Evolutionary conservation across 139 green algal species (phyloP).

Genomic region (Raphidocelis subcapitata): DNA sequence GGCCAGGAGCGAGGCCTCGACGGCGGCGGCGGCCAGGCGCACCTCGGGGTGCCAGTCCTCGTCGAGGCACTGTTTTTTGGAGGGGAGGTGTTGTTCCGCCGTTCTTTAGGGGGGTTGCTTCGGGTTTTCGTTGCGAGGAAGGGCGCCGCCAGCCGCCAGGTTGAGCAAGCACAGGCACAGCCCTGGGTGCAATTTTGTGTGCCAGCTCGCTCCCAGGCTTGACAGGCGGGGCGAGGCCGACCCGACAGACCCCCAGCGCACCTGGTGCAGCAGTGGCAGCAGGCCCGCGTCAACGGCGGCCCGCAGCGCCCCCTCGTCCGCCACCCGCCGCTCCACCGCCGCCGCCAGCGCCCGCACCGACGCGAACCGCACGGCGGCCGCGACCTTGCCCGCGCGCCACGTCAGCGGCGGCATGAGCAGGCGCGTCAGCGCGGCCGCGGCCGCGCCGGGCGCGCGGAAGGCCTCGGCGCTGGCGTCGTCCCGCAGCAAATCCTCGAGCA

Average conservation of each 20-base stretch:
- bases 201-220: no score
- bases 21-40: slow-evolving; percentile 55
- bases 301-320: slow-evolving; percentile 3
- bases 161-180: no score
- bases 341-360: slow-evolving; percentile 63
- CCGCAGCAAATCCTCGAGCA: slow-evolving; percentile 70
- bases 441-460: slow-evolving; percentile 16
- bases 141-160: no score
- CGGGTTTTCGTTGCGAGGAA: no score
- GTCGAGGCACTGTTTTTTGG: slow-evolving; percentile 52
- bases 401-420: slow-evolving; percentile 70
- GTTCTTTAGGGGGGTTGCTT: no score
- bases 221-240: no score
- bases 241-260: no score
- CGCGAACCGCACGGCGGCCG: slow-evolving; percentile 68
- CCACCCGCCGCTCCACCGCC: slow-evolving; percentile 40
- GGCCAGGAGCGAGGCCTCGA: slow-evolving; percentile 31
- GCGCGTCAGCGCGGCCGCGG: slow-evolving; percentile 30
- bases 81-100: no score
- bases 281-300: slow-evolving; percentile 26
- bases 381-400: slow-evolving; percentile 74
- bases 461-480: slow-evolving; percentile 10
- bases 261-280: slow-evolving; percentile 56
- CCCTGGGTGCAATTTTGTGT: no score
- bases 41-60: slow-evolving; percentile 84